Conservation (phyloP, 202 grass and related monocot species). For the Dendrocalamus latiflorus region DNA sequence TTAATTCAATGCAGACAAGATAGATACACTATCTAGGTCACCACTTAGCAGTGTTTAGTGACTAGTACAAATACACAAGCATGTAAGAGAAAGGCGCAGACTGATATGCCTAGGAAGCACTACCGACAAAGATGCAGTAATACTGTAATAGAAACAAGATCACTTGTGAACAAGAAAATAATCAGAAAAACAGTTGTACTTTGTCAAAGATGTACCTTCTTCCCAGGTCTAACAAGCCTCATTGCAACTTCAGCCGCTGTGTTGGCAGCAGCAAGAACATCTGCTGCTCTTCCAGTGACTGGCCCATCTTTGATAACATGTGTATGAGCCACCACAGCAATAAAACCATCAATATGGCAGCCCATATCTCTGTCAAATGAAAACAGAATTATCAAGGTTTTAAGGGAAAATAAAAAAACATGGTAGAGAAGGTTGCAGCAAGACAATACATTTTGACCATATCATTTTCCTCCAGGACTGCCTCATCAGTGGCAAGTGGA, state of each 20-base stretch:
- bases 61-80: not conserved
- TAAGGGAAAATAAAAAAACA: not conserved
- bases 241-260: slow-evolving; percentile 91
- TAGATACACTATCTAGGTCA: not conserved
- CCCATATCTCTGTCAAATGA: slow-evolving; percentile 78
- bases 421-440: not conserved
- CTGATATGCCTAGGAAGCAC: not conserved
- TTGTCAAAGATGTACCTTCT: slow-evolving; percentile 48
- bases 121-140: not conserved
- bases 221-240: slow-evolving; percentile 92
- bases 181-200: not conserved
- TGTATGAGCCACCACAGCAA: slow-evolving; percentile 92
- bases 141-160: not conserved
- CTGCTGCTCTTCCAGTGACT: slow-evolving; percentile 76
- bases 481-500: slow-evolving; percentile 74
- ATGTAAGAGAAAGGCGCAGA: not conserved
- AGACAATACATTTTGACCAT: slow-evolving; percentile 93
- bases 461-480: slow-evolving; percentile 75
- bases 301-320: slow-evolving; percentile 67
- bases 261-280: slow-evolving; percentile 90
- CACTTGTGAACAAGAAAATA: not conserved
- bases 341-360: slow-evolving; percentile 98
- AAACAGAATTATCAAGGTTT: not conserved
- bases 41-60: not conserved
- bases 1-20: not conserved